Conservation (phyloP, 495 filamentous ascomycete genomes). For the Xylaria bambusicola region DNA sequence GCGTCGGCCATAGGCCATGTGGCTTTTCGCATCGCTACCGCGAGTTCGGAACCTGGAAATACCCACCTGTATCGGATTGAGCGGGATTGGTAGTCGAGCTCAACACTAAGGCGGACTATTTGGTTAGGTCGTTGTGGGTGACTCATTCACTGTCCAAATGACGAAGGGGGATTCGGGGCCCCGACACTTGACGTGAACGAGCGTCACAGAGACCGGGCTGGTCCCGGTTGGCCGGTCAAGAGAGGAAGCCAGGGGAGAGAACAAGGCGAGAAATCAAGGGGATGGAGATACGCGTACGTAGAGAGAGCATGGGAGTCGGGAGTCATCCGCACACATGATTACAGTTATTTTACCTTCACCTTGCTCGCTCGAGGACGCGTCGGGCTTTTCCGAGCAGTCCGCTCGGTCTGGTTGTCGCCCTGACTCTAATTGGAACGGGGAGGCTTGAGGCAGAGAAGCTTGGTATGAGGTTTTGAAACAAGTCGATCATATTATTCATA, state of each 20-base stretch:
- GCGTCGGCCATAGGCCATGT: background rate
- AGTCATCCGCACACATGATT: conserved; percentile 1
- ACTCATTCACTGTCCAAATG: conserved; percentile 9
- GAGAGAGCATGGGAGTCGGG: background rate
- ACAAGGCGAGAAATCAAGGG: too few relatives aligned
- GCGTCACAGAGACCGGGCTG: conserved; percentile 1
- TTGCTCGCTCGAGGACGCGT: background rate
- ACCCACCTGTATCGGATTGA: conserved; percentile 5
- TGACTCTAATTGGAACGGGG: conserved; percentile 1
- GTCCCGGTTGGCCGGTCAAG: background rate
- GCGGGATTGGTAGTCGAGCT: background rate
- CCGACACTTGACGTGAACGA: background rate
- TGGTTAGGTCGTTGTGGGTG: background rate
- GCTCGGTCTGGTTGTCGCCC: conserved; percentile 5
- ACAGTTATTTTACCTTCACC: background rate
- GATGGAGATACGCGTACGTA: too few relatives aligned
- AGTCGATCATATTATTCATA: conserved; percentile 6
- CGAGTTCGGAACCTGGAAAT: conserved; percentile 1
- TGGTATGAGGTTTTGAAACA: background rate
- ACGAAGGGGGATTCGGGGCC: conserved; percentile 2
- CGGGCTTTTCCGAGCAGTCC: conserved; percentile 1
- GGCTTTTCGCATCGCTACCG: background rate
- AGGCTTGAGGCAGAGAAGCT: background rate
- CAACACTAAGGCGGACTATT: background rate
- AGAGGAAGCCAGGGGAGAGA: too few relatives aligned